Evolutionary conservation across 2,329 filamentous ascomycete species (phyloP), one percentile per base, ranked within the genome.

Genomic region (Talaromyces sp.): DNA sequence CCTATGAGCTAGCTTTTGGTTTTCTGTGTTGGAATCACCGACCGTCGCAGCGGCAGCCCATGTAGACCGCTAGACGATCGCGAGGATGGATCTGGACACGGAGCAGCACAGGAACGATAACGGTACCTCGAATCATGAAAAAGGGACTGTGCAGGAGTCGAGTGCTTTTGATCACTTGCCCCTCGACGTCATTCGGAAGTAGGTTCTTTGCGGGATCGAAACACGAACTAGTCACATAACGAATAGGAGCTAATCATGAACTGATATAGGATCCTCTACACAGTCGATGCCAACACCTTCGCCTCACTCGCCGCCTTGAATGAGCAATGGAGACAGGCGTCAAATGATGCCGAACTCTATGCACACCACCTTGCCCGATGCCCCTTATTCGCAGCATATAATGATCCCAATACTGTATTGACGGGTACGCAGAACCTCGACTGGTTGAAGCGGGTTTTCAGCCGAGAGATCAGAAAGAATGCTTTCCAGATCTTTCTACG

Each of bases 401-500:
- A 74, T 60, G 77, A 75, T 63, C 70, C 74, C 37, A 73, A 73
- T 47, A 70, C 73, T 31, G 71, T 68, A 3, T 71, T 74, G 3
- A 73, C 73, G 37, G 70, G 71, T 19, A 82, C 86, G 64, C 75
- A 81, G 43, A 78, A 79, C 62, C 80, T 94, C 5, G 82, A 84
- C 52, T 78, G 76, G 22, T 80, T 94, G 37, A 89, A 90, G 64
- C 83, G 82, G 22, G 81, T 86, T 31, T 93, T 95, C 72, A 84
- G 86, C 9, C 83, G 83, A 59, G 88, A 93, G 73, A 85, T 90
- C 69, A 91, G 92, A 77, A 86, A 90, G 65, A 92, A 91, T 77
- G 82, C 92, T 58, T 94, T 93, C 74, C 87, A 91, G 70, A 87
- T 89, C 41, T 93, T 91, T 74, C 75, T 92, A 61, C 86, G 89